Evolutionary conservation across 345 rosid species (phyloP).

Genomic region (Mercurialis annua): DNA sequence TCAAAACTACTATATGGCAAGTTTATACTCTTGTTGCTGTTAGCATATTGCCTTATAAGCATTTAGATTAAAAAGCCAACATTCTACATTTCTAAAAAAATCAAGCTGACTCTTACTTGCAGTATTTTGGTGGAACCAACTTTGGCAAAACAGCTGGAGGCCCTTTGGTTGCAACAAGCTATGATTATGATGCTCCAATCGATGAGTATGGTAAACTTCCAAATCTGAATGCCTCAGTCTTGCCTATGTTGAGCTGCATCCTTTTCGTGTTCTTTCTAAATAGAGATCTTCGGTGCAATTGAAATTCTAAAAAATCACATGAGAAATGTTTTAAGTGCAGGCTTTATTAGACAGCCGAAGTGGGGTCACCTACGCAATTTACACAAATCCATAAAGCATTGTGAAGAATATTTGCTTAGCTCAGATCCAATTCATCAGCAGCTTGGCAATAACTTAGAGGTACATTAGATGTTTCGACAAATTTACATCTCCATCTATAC

Average conservation of each 20-base stretch:
- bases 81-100: neutral
- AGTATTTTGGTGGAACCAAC: slow-evolving; percentile 76
- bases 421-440: slow-evolving; percentile 40
- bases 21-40: slow-evolving; percentile 5
- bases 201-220: slow-evolving; percentile 57
- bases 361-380: slow-evolving; percentile 63
- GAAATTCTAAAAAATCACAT: slow-evolving; percentile 2
- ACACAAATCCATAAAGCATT: slow-evolving; percentile 52
- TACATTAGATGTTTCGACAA: slow-evolving; percentile 1
- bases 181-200: slow-evolving; percentile 69
- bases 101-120: slow-evolving; percentile 20
- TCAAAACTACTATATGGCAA: slow-evolving; percentile 68
- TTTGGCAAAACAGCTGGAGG: slow-evolving; percentile 70
- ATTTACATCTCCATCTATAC: neutral
- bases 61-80: neutral
- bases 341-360: slow-evolving; percentile 62
- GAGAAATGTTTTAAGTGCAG: slow-evolving; percentile 25
- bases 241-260: neutral
- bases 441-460: slow-evolving; percentile 54
- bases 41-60: neutral
- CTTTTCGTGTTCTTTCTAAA: neutral
- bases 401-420: slow-evolving; percentile 51
- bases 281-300: neutral
- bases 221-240: neutral
- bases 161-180: slow-evolving; percentile 60